These are phyloP conservation scores for Claviceps paspali DNA, from an alignment of 2,329 filamentous ascomycete species.

Conservation along the genomic window DNA sequence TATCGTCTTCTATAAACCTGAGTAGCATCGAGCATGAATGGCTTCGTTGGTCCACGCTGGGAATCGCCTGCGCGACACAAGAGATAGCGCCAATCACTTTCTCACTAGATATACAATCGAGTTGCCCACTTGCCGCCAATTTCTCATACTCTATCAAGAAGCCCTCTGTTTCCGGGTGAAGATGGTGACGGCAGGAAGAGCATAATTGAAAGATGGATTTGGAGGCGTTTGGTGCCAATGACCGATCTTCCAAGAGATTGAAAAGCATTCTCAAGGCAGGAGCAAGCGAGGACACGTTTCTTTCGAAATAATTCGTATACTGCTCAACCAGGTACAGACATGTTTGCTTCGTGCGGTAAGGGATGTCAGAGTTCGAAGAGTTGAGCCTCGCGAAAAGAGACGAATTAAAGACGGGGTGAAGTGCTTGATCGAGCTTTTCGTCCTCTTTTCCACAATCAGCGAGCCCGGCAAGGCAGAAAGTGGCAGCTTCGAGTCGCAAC, in stretches of 20 bases:
- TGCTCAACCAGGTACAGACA: conserved; percentile 55
- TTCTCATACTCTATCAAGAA: conserved; percentile 58
- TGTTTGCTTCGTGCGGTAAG: conserved; percentile 48
- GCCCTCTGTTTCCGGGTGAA: conserved; percentile 50
- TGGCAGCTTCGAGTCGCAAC: conserved; percentile 44
- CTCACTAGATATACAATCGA: conserved; percentile 58
- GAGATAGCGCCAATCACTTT: conserved; percentile 60
- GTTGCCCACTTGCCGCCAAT: conserved; percentile 35
- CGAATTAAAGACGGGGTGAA: conserved; percentile 47
- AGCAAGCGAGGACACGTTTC: conserved; percentile 50
- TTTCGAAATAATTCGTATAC: conserved; percentile 64
- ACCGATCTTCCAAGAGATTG: conserved; percentile 45
- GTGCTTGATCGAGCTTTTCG: conserved; percentile 38
- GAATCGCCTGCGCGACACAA: conserved; percentile 58
- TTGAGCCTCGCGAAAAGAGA: conserved; percentile 40
- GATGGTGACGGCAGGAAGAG: conserved; percentile 53
- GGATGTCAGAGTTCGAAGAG: conserved; percentile 35
- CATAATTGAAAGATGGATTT: conserved; percentile 62
- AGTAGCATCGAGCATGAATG: conserved; percentile 42
- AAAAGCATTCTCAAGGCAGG: conserved; percentile 62
- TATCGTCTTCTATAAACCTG: conserved; percentile 45
- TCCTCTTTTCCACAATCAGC: conserved; percentile 50
- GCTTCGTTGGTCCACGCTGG: conserved; percentile 38
- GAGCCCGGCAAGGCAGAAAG: conserved; percentile 50
- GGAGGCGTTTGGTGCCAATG: conserved; percentile 52